Percentiles rank a stretch among this genome's conserved stretches.
phyloP scores from a whole-genome alignment of 768 basidiomycete genomes.

The Pisolithus microcarpus region DNA sequence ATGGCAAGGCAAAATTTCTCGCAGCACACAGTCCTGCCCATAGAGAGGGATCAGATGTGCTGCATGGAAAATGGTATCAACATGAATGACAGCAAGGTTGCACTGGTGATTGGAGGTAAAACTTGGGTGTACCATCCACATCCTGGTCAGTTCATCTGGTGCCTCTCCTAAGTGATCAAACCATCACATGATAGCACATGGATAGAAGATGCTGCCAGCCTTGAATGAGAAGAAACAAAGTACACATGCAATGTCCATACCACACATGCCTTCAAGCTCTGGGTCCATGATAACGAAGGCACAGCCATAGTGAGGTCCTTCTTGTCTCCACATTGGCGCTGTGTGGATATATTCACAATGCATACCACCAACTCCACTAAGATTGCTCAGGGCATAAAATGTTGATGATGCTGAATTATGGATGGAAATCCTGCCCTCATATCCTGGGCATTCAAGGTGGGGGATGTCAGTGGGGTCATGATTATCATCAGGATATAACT shows the following conservation, averaged over 20 bases:
- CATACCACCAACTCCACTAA: slow-evolving; percentile 4
- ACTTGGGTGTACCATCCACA: slow-evolving; percentile 14
- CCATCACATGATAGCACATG: slow-evolving; percentile 16
- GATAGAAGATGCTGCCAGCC: not conserved
- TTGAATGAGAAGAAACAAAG: not conserved
- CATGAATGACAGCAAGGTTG: slow-evolving; percentile 12
- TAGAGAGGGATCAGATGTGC: not conserved
- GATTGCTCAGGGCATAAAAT: not conserved
- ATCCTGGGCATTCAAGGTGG: too few species aligned
- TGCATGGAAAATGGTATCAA: slow-evolving; percentile 11
- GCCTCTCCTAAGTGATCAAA: slow-evolving; percentile 5
- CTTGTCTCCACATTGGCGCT: slow-evolving; percentile 13
- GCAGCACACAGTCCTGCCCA: not conserved
- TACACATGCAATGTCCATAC: too few species aligned
- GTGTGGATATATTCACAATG: slow-evolving; percentile 13
- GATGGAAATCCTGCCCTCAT: too few species aligned
- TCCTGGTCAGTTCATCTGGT: slow-evolving; percentile 15
- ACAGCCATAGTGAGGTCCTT: not conserved
- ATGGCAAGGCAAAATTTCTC: not conserved
- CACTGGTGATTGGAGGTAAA: slow-evolving; percentile 1
- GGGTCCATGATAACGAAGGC: too few species aligned
- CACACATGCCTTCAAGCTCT: too few species aligned
- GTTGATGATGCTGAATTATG: too few species aligned
- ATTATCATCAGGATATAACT: slow-evolving; percentile 7
- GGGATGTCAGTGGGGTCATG: too few species aligned